phyloP scores from a whole-genome alignment of 1,284 basidiomycete genomes.

The Veloboletus limbatus region DNA sequence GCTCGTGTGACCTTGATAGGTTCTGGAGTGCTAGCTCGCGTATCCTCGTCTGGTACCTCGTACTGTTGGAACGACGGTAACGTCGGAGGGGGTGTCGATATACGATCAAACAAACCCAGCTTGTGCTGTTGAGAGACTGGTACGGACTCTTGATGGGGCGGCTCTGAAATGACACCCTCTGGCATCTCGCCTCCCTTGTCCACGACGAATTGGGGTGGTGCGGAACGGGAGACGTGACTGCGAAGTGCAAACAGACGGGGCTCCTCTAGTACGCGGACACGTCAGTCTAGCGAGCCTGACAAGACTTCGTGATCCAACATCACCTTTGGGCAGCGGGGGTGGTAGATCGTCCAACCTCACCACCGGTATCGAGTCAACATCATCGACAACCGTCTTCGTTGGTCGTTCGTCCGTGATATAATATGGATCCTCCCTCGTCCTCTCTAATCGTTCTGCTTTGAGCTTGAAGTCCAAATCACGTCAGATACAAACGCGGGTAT shows the following conservation, averaged over 20 bases:
- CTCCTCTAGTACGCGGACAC: constrained; percentile 21
- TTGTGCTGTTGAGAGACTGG: constrained; percentile 24
- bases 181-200: constrained; percentile 88
- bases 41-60: constrained; percentile 48
- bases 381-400: constrained; percentile 45
- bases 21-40: constrained; percentile 58
- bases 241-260: constrained; percentile 42
- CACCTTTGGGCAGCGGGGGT: constrained; percentile 35
- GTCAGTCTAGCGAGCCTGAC: constrained; percentile 5
- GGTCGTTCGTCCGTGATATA: constrained; percentile 72
- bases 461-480: constrained; percentile 43
- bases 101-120: constrained; percentile 32
- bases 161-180: constrained; percentile 43
- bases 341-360: constrained; percentile 74
- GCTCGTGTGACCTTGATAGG: constrained; percentile 71
- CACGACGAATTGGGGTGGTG: constrained; percentile 50
- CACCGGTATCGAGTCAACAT: constrained; percentile 84
- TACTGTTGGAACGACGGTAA: constrained; percentile 59
- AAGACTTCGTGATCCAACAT: constrained; percentile 6
- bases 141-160: constrained; percentile 20
- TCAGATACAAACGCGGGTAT: constrained; percentile 4
- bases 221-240: constrained; percentile 31
- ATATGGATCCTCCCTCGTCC: constrained; percentile 81
- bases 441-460: constrained; percentile 70
- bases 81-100: constrained; percentile 38